Conservation (phyloP, 495 filamentous ascomycete species). For the Oleoguttula mirabilis region DNA sequence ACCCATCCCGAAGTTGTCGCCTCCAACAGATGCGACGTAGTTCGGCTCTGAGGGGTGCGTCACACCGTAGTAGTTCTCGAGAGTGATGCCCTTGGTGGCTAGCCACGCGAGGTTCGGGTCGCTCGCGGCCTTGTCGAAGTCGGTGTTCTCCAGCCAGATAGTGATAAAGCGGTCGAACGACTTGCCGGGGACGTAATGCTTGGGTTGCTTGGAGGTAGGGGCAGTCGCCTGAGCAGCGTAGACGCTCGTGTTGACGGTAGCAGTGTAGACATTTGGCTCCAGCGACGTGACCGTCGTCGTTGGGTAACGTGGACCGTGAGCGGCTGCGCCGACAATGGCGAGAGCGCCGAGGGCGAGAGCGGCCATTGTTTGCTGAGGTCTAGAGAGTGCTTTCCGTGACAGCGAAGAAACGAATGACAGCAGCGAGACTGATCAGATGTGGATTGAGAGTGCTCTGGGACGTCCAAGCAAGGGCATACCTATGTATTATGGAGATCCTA, state of each 20-base stretch:
- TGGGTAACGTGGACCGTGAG: background rate
- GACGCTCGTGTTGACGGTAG: conserved; percentile 12
- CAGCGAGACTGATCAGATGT: too few species aligned
- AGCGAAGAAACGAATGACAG: too few species aligned
- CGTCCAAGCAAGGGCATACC: too few species aligned
- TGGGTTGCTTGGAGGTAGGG: conserved; percentile 2
- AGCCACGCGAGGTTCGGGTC: conserved; percentile 28
- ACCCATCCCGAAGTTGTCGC: conserved; percentile 29
- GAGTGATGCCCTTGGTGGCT: conserved; percentile 24
- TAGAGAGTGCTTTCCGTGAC: too few species aligned
- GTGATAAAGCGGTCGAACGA: conserved; percentile 27
- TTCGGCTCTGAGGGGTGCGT: conserved; percentile 41
- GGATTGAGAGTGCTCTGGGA: too few species aligned
- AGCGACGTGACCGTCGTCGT: background rate
- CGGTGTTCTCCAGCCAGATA: conserved; percentile 31
- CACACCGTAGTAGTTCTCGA: conserved; percentile 36
- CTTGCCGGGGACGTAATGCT: conserved; percentile 28
- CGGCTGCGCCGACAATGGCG: conserved; percentile 10
- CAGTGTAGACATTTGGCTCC: conserved; percentile 14
- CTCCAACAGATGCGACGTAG: conserved; percentile 23
- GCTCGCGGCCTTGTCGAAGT: conserved; percentile 24
- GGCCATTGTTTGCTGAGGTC: conserved; percentile 2
- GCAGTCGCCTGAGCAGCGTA: conserved; percentile 20
- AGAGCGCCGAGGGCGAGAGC: conserved; percentile 9
- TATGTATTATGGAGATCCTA: too few species aligned